phyloP scores from a whole-genome alignment of 352 stramenopile species.

The Phytopythium litorale region DNA sequence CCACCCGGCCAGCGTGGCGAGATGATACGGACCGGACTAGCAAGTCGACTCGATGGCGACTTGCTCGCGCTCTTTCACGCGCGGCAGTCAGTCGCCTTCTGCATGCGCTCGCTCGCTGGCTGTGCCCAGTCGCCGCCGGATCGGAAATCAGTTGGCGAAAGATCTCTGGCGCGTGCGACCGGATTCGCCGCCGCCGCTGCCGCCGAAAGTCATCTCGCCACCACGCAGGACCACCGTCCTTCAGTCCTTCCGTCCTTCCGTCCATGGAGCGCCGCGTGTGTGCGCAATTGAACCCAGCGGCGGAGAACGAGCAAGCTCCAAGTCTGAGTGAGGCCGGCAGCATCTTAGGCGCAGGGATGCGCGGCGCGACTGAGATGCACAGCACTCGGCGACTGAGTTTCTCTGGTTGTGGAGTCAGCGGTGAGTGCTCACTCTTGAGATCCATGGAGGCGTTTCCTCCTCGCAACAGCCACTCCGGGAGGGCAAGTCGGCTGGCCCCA shows the following conservation, averaged over 20 bases:
- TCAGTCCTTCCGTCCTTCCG: background rate
- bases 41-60: background rate
- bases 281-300: slow-evolving; percentile 7
- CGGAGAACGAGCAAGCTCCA: background rate
- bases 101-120: background rate
- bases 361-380: background rate
- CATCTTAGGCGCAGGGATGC: background rate
- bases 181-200: background rate
- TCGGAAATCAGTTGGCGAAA: slow-evolving; percentile 7
- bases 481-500: background rate
- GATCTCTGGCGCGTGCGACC: slow-evolving; percentile 5
- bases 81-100: no score
- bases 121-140: background rate
- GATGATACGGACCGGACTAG: background rate
- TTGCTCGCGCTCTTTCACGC: no score
- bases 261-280: background rate
- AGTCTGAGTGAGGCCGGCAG: background rate
- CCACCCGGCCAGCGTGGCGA: background rate
- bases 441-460: background rate
- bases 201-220: slow-evolving; percentile 1
- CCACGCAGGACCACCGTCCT: background rate
- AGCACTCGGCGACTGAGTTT: background rate
- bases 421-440: background rate
- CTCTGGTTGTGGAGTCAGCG: slow-evolving; percentile 1
- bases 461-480: background rate